These are phyloP conservation scores for Coniochaeta ligniaria DNA, from an alignment of 2,329 filamentous ascomycete genomes.

Conservation along the genomic window DNA sequence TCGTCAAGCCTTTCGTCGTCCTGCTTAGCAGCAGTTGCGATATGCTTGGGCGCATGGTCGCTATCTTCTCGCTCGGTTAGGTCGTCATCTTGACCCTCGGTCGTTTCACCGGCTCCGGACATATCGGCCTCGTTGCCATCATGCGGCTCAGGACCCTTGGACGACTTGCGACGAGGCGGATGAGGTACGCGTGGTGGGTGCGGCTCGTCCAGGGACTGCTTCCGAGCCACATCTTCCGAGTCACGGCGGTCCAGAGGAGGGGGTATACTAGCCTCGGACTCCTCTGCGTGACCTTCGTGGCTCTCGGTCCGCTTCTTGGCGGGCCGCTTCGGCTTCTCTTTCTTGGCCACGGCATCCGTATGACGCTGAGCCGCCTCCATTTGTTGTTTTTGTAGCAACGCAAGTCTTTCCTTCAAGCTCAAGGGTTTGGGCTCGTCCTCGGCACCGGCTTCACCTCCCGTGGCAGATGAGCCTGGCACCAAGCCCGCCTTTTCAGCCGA, in stretches of 20 bases:
- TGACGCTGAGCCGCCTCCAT: constrained; percentile 79
- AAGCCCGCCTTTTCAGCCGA: constrained; percentile 64
- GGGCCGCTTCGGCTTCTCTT: constrained; percentile 77
- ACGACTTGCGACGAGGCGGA: constrained; percentile 45
- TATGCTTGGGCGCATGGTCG: constrained; percentile 48
- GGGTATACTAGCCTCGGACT: constrained; percentile 23
- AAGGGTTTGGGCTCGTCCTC: constrained; percentile 87
- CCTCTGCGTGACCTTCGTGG: constrained; percentile 29
- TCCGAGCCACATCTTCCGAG: constrained; percentile 41
- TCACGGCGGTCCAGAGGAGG: constrained; percentile 36
- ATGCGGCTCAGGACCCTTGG: constrained; percentile 38
- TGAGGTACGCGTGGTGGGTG: constrained; percentile 30
- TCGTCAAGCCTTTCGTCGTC: constrained; percentile 31
- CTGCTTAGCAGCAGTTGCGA: constrained; percentile 24
- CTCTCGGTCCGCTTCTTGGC: constrained; percentile 58
- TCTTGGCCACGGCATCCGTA: constrained; percentile 69
- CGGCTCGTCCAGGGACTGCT: constrained; percentile 37
- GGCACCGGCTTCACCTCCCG: constrained; percentile 42
- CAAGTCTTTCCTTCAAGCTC: constrained; percentile 92
- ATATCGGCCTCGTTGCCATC: constrained; percentile 61
- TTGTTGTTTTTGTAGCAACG: constrained; percentile 88
- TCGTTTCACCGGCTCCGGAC: constrained; percentile 57
- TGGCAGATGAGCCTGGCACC: constrained; percentile 32
- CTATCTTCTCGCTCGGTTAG: constrained; percentile 67
- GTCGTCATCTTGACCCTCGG: constrained; percentile 52